Evolutionary conservation across 176 grass and related monocot genomes (phyloP).

Genomic region (Phoenix roebelenii): DNA sequence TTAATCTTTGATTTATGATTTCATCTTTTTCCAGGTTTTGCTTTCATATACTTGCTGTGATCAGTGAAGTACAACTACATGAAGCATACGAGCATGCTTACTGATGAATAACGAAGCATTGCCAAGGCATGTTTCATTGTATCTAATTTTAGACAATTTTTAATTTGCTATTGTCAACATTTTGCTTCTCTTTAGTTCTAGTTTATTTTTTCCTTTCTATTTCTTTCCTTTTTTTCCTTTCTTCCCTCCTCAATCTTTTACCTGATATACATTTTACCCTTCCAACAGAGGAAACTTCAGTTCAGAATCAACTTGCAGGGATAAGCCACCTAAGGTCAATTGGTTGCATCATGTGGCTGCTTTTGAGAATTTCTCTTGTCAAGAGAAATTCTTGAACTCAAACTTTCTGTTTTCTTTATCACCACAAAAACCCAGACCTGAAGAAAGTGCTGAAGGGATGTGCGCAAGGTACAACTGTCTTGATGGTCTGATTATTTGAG

Average conservation of each 20-base stretch:
- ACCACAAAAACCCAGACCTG: conserved; percentile 41
- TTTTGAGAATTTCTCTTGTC: conserved; percentile 34
- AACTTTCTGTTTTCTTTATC: conserved; percentile 79
- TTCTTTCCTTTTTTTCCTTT: too few species aligned
- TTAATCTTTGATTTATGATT: too few species aligned
- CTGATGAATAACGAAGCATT: conserved; percentile 5
- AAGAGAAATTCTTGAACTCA: conserved; percentile 52
- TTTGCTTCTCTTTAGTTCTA: too few species aligned
- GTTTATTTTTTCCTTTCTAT: too few species aligned
- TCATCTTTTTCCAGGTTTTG: too few species aligned
- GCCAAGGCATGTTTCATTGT: conserved; percentile 1
- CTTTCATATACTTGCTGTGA: background rate
- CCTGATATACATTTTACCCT: background rate
- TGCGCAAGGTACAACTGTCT: conserved; percentile 38
- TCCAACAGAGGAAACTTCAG: background rate
- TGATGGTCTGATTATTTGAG: conserved; percentile 1
- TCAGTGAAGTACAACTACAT: background rate
- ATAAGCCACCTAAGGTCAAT: conserved; percentile 45
- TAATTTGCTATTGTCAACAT: background rate
- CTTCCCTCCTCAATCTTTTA: too few species aligned
- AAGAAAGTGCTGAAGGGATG: conserved; percentile 29
- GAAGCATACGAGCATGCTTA: background rate
- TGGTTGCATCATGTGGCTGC: conserved; percentile 49
- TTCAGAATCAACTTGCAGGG: conserved; percentile 20
- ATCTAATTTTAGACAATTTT: background rate